Base-by-base conservation (phyloP, 2,329 filamentous ascomycete species). In the Diaporthe vexans region DNA sequence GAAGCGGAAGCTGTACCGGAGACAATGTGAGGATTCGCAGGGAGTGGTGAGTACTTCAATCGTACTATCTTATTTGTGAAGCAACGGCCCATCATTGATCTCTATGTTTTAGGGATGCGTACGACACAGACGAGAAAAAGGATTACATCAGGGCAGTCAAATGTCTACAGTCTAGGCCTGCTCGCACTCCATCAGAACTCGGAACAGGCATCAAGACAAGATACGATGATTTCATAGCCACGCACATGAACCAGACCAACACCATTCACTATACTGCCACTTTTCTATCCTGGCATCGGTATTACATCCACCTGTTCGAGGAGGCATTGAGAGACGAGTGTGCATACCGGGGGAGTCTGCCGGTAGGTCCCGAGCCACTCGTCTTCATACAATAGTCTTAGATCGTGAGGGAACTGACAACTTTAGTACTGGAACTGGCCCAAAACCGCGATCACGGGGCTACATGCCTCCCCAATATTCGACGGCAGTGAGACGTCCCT, bases 371-470 rank as follows among this genome's bases (percentile, higher is more conserved):
- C 10, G 10, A 43, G 13, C 21, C 5, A 21, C 9, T 15, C 37
- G 9, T 46, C 24, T 9, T 26, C 4, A 21, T 15, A 43, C 3
- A 10, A 26, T 9, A 48, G 40, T 2, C 21, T 26, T 29, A 43
- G 11, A 10, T 26, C 19, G 15, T 46, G 8, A 24, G 17, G 13
- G 11, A 24, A 71, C 24, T 71, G 54, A 71, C 68, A 43, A 3
- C 37, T 26, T n/a, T 4, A 70, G 56, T 88, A 87, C 78, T 83
- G 83, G 79, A 87, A 88, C 76, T 89, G 87, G 83, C 84, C 84
- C 10, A 85, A 83, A 75, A 86, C 85, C 77, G 81, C 86, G 0
- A 76, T 82, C 3, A 69, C 67, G 43, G 85, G 89, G 67, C 81
- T 85, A 0, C 76, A 80, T 73, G 83, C 85, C 76, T 88, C 87